Evolutionary conservation across 345 rosid genomes (phyloP), one percentile per base, ranked within the genome.

Genomic region (Erucastrum elatum): DNA sequence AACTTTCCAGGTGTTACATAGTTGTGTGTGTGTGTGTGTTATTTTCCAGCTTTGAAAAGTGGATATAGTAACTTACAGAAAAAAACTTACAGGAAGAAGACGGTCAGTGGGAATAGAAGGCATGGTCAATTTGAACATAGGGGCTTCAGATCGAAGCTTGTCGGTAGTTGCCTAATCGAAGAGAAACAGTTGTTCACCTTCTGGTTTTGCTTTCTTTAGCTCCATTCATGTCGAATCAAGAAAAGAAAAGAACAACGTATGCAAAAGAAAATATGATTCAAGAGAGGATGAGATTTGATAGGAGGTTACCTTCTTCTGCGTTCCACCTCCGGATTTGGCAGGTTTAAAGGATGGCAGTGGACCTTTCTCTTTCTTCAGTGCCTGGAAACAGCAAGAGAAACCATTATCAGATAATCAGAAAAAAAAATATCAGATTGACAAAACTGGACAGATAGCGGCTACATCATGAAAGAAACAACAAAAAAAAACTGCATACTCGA

Each of bases 121-220:
- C 26, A 86, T 84, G 60, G 84, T 33, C 8, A 82, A 80, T 77
- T 85, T 86, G 82, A 78, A 31, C 77, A 85, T 85, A 41, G 90
- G 86, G 67, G 74, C 86, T 17, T 87, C 88, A 4, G 85, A 63
- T 9, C 84, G 81, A 53, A 85, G 88, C 81, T 82, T 84, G 61
- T 87, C 86, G 68, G 82, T 82, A 0, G 87, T 85, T n/a, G 81
- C 58, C n/a, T 82, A 87, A 39, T 85, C 51, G 55, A 86, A 84
- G 69, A 87, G 51, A 37, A 87, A 86, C 88, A 84, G 79, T 85
- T 85, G 87, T 85, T 87, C 80, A 87, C 87, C 78, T 87, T 85
- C 83, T 85, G 85, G 83, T 84, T 84, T 75, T 82, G 88, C 75
- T 85, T 84, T 35, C 88, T 88, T 81, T 82, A 81, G 84, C 87